These are phyloP conservation scores for Boletus reticulatus DNA, from an alignment of 768 basidiomycete species.

Conservation along the genomic window DNA sequence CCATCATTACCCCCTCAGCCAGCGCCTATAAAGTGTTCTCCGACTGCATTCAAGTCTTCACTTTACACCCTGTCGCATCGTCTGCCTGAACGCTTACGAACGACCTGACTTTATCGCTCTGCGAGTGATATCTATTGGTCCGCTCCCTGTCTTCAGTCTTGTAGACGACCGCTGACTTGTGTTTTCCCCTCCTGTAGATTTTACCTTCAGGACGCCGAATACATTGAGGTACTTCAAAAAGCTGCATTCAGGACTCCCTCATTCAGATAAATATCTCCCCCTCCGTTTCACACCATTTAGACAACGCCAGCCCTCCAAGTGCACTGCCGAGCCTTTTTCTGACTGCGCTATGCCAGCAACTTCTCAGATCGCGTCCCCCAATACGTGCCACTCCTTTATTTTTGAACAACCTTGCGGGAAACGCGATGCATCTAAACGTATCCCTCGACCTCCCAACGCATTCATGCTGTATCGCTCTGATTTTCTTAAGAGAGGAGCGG, in stretches of 20 bases:
- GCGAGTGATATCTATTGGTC: constrained; percentile 7
- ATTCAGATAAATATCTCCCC: neutral
- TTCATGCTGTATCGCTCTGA: constrained; percentile 59
- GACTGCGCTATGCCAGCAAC: constrained; percentile 4
- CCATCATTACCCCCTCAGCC: neutral
- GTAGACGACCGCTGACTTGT: neutral
- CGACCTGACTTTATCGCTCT: constrained; percentile 1
- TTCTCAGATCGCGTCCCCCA: neutral
- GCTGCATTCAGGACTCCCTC: neutral
- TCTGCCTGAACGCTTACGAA: constrained; percentile 11
- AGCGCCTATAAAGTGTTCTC: constrained; percentile 17
- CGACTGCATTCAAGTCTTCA: neutral
- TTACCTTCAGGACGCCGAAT: neutral
- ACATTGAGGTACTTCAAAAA: neutral
- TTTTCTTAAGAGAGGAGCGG: constrained; percentile 41
- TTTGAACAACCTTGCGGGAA: neutral
- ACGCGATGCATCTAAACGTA: constrained; percentile 24
- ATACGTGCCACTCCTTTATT: constrained; percentile 7
- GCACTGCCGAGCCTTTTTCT: neutral
- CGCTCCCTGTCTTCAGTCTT: neutral
- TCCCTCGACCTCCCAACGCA: constrained; percentile 52
- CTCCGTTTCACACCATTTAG: neutral
- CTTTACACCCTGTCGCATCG: neutral
- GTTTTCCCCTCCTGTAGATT: neutral
- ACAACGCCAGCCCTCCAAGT: neutral